Base-by-base conservation (phyloP, 1,284 basidiomycete genomes). In the Leucoagaricus sp. region DNA sequence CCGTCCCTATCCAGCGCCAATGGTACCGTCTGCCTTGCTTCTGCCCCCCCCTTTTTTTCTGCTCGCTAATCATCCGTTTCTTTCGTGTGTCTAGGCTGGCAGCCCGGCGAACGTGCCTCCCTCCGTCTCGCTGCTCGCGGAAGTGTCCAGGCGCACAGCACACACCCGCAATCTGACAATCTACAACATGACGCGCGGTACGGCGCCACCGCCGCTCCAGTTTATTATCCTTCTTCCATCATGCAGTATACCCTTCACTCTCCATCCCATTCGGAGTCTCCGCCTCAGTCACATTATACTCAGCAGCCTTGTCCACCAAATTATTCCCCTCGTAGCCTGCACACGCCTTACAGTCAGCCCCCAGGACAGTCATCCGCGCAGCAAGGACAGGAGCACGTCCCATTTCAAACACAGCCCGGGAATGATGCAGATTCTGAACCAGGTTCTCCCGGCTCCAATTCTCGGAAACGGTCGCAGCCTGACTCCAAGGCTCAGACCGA, bases 81-180 rank as follows among this genome's bases (percentile, higher is more conserved):
- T 21, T 49, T 45, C 23, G 47, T 61, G 54, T 49, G 56, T 47
- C 33, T 52, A 58, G 56, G 60, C 80, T 83, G 75, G 69, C 82
- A 84, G 72, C 59, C 63, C 51, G 63, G 74, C 66, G 78, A 86
- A 66, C 72, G 83, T 58, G 79, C 75, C 59, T 84, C 83, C 65
- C 65, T 83, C 69, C 83, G 83, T 64, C 63, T 86, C 63, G 77
- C 76, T 52, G 81, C 81, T 26, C 83, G 84, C 49, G 79, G 72
- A 40, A 68, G 33, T 7, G 23, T 45, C 21, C 48, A 47, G 42
- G 10, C 57, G 7, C 56, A 60, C 33, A 26, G 46, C 41, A 13
- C 41, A 19, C 60, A 55, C n/a, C 17, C 53, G 25, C 49, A 46
- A 26, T 48, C 48, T 2, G 58, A 50, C 17, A 57, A 58, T 47